Evolutionary conservation across 2,329 filamentous ascomycete genomes (phyloP).

Genomic region (Colletotrichum sp.): DNA sequence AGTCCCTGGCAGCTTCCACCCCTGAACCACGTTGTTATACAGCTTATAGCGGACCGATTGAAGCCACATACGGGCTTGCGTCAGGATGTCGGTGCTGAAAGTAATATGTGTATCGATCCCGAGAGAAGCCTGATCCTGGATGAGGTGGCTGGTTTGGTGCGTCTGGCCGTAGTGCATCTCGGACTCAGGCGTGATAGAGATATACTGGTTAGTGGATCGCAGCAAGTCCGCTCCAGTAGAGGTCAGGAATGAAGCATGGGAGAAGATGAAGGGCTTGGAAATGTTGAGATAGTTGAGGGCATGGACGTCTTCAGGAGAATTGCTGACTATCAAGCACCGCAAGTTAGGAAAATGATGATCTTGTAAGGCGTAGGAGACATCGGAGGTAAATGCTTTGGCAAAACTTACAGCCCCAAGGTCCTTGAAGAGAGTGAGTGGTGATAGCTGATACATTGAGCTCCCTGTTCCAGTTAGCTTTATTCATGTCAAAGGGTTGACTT

Average conservation of each 20-base stretch:
- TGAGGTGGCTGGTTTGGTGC: constrained; percentile 43
- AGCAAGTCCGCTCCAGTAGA: constrained; percentile 43
- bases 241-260: constrained; percentile 53
- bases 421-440: too few species aligned
- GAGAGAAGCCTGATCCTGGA: constrained; percentile 55
- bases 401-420: too few species aligned
- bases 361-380: not conserved
- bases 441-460: too few species aligned
- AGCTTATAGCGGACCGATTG: constrained; percentile 44
- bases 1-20: constrained; percentile 45
- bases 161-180: constrained; percentile 62
- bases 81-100: constrained; percentile 52
- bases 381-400: not conserved
- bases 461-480: too few species aligned
- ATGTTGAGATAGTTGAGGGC: constrained; percentile 43
- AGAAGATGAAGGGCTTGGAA: constrained; percentile 53
- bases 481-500: too few species aligned
- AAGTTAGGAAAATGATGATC: not conserved
- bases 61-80: constrained; percentile 58
- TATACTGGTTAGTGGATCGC: constrained; percentile 52
- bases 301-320: constrained; percentile 26
- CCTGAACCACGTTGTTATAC: constrained; percentile 39
- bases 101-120: constrained; percentile 61
- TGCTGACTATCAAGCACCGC: not conserved
- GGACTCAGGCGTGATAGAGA: constrained; percentile 62